Evolutionary conservation across 495 filamentous ascomycete species (phyloP).

Genomic region (Cudoniella acicularis): DNA sequence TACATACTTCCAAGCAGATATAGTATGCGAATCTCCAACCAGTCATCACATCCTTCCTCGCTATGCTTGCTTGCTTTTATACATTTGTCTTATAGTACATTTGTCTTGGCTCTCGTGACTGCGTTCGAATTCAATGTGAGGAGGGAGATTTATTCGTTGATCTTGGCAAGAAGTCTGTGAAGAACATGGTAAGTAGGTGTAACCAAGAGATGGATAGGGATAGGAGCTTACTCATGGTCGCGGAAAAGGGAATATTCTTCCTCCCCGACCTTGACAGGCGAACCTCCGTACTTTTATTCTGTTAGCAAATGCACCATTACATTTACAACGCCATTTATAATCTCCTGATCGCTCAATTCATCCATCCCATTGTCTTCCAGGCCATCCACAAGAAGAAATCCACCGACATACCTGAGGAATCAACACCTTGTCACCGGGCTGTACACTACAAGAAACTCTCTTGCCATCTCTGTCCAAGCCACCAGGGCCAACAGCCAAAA

Average conservation of each 20-base stretch:
- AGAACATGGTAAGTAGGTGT: not conserved
- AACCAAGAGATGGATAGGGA: not conserved
- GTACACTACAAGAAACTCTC: slow-evolving; percentile 75
- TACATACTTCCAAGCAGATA: not conserved
- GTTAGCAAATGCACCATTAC: slow-evolving; percentile 28
- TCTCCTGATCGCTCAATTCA: slow-evolving; percentile 8
- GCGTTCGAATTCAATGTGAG: not conserved
- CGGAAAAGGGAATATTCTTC: slow-evolving; percentile 95
- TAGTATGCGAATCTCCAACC: not conserved
- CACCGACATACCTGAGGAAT: slow-evolving; percentile 84
- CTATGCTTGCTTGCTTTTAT: slow-evolving; percentile 18
- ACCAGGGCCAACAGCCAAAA: slow-evolving; percentile 92
- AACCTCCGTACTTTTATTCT: slow-evolving; percentile 76
- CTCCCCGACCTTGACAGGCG: slow-evolving; percentile 93
- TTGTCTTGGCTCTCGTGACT: slow-evolving; percentile 3
- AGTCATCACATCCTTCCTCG: slow-evolving; percentile 2
- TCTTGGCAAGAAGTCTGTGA: slow-evolving; percentile 77
- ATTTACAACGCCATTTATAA: too few relatives aligned
- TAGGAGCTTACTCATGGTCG: slow-evolving; percentile 73
- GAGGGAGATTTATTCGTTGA: slow-evolving; percentile 60
- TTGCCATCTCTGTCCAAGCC: slow-evolving; percentile 81
- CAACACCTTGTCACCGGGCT: slow-evolving; percentile 84
- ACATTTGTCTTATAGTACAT: slow-evolving; percentile 23
- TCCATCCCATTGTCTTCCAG: slow-evolving; percentile 8
- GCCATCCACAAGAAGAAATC: slow-evolving; percentile 5